These are phyloP conservation scores for Fragilaria radians DNA, from an alignment of 108 stramenopile genomes.

Conservation along the genomic window DNA sequence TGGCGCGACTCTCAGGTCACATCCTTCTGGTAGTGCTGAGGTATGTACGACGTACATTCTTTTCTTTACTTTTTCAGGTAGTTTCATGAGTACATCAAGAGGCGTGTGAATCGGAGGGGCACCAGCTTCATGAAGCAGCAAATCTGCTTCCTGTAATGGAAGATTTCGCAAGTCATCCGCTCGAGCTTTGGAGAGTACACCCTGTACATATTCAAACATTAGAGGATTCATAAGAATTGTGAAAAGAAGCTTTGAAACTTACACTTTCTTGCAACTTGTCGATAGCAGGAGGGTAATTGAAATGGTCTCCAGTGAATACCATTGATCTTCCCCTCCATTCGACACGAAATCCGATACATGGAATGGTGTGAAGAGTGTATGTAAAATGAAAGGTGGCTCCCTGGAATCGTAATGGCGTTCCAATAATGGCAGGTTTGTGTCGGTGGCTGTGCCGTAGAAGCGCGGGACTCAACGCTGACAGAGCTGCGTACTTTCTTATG, in stretches of 20 bases:
- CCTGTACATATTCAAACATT: slow-evolving; percentile 26
- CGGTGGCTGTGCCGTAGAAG: slow-evolving; percentile 67
- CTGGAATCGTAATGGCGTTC: slow-evolving; percentile 63
- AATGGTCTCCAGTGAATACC: slow-evolving; percentile 84
- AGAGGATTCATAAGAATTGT: too few species aligned
- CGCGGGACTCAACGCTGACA: slow-evolving; percentile 54
- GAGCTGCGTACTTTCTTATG: slow-evolving; percentile 82
- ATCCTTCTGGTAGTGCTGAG: slow-evolving; percentile 32
- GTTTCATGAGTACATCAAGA: slow-evolving; percentile 51
- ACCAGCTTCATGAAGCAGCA: slow-evolving; percentile 82
- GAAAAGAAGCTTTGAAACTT: too few species aligned
- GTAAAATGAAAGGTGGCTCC: slow-evolving; percentile 79
- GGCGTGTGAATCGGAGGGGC: slow-evolving; percentile 80
- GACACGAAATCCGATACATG: slow-evolving; percentile 84
- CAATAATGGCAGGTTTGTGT: slow-evolving; percentile 72
- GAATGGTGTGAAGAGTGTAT: slow-evolving; percentile 82
- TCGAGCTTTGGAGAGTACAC: slow-evolving; percentile 56
- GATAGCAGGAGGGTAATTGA: slow-evolving; percentile 69
- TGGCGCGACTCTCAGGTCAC: slow-evolving; percentile 57
- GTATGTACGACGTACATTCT: slow-evolving; percentile 84
- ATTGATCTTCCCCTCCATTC: slow-evolving; percentile 74
- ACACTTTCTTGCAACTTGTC: slow-evolving; percentile 46
- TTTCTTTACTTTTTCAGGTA: slow-evolving; percentile 56
- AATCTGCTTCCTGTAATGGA: slow-evolving; percentile 70
- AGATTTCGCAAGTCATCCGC: slow-evolving; percentile 69